Conservation (phyloP, 2,329 filamentous ascomycete genomes). For the Alternaria incomplexa region DNA sequence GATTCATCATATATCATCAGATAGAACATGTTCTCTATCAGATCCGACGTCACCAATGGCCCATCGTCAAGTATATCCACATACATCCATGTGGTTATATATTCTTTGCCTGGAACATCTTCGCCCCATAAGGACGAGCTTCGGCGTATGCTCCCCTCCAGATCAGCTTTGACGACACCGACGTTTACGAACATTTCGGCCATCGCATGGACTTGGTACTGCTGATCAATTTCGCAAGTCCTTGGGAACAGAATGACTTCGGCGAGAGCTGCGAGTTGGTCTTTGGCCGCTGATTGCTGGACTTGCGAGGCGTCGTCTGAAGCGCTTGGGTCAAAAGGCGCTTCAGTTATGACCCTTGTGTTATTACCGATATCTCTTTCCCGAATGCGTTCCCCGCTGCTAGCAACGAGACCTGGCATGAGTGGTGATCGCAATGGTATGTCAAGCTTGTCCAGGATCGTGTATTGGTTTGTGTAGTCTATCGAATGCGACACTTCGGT, state of each 20-base stretch:
- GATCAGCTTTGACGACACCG: background rate
- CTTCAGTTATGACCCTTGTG: background rate
- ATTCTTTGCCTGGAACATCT: background rate
- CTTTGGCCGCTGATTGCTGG: background rate
- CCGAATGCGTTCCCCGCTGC: background rate
- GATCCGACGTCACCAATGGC: background rate
- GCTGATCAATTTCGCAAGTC: background rate
- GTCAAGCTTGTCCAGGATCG: background rate
- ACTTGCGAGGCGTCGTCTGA: background rate
- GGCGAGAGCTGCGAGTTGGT: background rate
- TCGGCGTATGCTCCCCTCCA: background rate
- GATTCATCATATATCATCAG: background rate
- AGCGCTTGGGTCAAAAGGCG: background rate
- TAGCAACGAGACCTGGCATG: background rate
- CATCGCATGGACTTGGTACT: background rate
- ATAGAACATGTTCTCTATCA: constrained; percentile 1
- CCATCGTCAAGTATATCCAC: background rate
- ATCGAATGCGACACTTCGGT: background rate
- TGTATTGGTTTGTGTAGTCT: background rate
- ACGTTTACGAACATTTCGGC: background rate
- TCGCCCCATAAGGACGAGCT: background rate
- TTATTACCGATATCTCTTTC: background rate
- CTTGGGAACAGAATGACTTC: background rate
- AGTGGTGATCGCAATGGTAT: background rate
- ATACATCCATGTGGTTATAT: background rate